Base-by-base conservation (phyloP, 1,139 yeast genomes). In the Blastobotrys apis region DNA sequence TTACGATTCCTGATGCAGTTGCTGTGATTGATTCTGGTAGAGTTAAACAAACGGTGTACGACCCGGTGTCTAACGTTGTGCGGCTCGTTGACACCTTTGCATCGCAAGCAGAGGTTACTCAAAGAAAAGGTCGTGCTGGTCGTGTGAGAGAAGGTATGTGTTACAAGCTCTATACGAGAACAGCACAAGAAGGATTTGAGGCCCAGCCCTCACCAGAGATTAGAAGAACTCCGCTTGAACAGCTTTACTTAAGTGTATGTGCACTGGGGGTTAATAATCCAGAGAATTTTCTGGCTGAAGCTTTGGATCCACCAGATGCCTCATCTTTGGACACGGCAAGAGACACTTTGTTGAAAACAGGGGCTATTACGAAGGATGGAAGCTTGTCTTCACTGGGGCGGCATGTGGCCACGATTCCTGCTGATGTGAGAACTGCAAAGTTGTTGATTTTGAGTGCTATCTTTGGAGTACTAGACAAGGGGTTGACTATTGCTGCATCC, bases 111-210 rank as follows among this genome's bases (percentile, higher is more conserved):
- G 96, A 94, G 58, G 81, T 83, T n/a, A 77, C 80, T 34, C 98
- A 92, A 64, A 76, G 98, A 66, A 73, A 96, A 60, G 98, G 98
- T 61, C 85, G 98, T 71, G 94, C 97, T n/a, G 98, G 98, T 52
- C 92, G 98, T 75, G 88, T 90, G 13, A 76, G 81, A 22, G 73
- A 72, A 25, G 98, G 98, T 48, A 70, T 71, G 10, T 88, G 97
- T 52, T 92, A 80, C 65, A 90, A 85, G 58, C 63, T 92, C 38
- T 92, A 78, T 63, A 82, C 97, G 0, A 66, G 69, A 44, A 77
- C 75, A 2, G 75, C 84, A 0, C 63, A 65, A 0, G 58, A 65
- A 3, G 65, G 65, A 32, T 84, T 88, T 94, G 66, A 74, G 9
- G 67, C 73, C 1, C 81, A 83, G 52, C 95, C 96, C 1, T 72